Base-by-base conservation (phyloP, 257 asterid genomes). In the Fraxinus quadrangulata region DNA sequence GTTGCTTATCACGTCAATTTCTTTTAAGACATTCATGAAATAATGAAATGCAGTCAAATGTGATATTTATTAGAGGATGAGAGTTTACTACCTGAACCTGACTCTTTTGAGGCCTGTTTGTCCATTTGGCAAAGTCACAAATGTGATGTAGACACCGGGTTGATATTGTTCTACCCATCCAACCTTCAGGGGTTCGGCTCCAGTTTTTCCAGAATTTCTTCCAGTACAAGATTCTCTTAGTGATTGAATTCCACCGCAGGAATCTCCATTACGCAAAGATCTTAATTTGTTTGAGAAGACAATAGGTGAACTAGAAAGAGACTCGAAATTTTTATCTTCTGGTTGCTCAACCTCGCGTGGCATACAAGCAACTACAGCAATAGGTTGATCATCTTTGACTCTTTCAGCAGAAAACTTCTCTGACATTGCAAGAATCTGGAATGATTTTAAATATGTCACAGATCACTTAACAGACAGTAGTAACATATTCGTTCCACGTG, bases 111-210 rank as follows among this genome's bases (percentile, higher is more conserved):
- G 91, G 72, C 75, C 85, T 33, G 72, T 83, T 73, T 78, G 81
- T 30, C 88, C 88, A 73, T 78, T 77, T 2, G 86, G 83, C 45
- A 80, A 68, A 14, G 72, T 36, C 40, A 74, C 34, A 28, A 85
- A 74, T 63, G 91, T 85, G 34, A 87, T 76, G 74, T 83, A 87
- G 30, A 87, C 83, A 28, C 91, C 91, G 13, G 85, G 81, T 56
- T 83, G 85, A 83, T 77, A 79, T 79, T 87, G 84, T 63, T 85
- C 91, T 65, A 83, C 85, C 88, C 89, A 81, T 51, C 85, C 91
- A 3, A 16, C 71, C 66, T 82, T 84, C 28, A 68, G 78, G 34
- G 81, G 67, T 33, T 65, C 79, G 19, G 23, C 42, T 77, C 42
- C 83, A 26, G 33, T 49, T 72, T 82, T 81, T 34, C 42, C 85